Conservation (phyloP, 139 green algal species). For the Chlorella sp. region DNA sequence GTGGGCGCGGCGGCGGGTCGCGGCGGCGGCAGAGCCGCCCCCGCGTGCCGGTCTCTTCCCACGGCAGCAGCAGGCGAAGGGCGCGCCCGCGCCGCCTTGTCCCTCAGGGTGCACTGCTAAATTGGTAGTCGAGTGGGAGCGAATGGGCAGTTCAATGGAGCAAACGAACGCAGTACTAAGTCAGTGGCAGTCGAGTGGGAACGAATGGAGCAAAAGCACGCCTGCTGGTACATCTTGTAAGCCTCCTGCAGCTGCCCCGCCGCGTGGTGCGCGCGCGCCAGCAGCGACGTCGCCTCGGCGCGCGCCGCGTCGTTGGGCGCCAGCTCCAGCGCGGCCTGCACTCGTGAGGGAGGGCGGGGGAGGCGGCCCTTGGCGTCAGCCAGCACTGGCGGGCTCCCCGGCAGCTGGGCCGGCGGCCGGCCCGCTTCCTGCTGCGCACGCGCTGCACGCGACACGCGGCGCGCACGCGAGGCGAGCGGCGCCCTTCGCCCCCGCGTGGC, state of each 20-base stretch:
- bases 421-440: background rate
- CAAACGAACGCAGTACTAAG: background rate
- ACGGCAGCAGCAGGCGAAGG: too few relatives aligned
- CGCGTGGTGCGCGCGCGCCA: constrained; percentile 58
- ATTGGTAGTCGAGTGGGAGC: background rate
- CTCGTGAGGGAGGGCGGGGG: background rate
- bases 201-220: background rate
- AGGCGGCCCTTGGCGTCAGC: background rate
- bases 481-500: background rate
- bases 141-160: too few relatives aligned
- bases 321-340: constrained; percentile 51
- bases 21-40: too few relatives aligned
- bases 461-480: background rate
- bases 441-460: background rate
- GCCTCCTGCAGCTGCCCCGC: constrained; percentile 30
- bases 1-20: background rate
- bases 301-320: constrained; percentile 42
- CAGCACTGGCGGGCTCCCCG: too few relatives aligned
- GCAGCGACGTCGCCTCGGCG: constrained; percentile 49
- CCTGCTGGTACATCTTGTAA: constrained; percentile 41
- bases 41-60: too few relatives aligned
- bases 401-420: background rate
- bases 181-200: background rate
- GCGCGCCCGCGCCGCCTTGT: too few relatives aligned
- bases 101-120: background rate